A percentile compares a stretch with the other conserved stretches of the same genome.
These are phyloP conservation scores for Alternaria postmessia DNA, from an alignment of 2,329 filamentous ascomycete species.

Conservation along the genomic window DNA sequence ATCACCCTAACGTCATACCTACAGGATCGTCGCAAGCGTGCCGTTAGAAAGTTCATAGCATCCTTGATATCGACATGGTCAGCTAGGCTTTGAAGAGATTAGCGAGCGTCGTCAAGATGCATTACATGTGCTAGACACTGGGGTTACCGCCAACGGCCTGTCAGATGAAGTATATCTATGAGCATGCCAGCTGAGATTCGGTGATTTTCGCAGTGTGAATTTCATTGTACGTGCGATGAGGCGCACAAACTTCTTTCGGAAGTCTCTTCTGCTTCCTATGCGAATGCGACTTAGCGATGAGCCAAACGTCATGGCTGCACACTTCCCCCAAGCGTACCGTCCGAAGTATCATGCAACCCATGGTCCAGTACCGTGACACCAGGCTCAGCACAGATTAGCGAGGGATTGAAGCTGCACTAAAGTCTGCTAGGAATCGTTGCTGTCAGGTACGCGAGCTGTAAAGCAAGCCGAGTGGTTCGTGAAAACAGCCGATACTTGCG, in stretches of 20 bases:
- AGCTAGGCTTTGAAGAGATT: neutral
- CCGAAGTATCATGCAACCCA: neutral
- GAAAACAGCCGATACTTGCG: neutral
- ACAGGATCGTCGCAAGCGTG: conserved; percentile 11
- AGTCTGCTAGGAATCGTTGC: neutral
- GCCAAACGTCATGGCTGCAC: neutral
- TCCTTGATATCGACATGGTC: neutral
- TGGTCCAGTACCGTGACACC: neutral
- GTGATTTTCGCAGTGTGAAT: neutral
- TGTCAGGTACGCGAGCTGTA: conserved; percentile 18
- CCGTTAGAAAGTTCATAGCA: conserved; percentile 2
- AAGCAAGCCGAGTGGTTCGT: conserved; percentile 12
- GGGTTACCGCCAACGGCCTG: neutral
- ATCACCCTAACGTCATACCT: conserved; percentile 12
- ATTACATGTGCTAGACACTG: neutral
- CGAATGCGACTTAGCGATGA: neutral
- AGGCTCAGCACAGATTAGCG: neutral
- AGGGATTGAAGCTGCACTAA: neutral
- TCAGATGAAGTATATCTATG: neutral
- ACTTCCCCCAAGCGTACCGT: conserved; percentile 8
- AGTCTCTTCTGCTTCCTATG: neutral
- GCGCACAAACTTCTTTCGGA: neutral
- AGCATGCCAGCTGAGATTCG: neutral
- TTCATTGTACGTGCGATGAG: neutral
- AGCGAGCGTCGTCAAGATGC: conserved; percentile 6